Evolutionary conservation across 768 basidiomycete genomes (phyloP), one percentile per base, ranked within the genome.

Genomic region (Cyclocybe cylindracea): DNA sequence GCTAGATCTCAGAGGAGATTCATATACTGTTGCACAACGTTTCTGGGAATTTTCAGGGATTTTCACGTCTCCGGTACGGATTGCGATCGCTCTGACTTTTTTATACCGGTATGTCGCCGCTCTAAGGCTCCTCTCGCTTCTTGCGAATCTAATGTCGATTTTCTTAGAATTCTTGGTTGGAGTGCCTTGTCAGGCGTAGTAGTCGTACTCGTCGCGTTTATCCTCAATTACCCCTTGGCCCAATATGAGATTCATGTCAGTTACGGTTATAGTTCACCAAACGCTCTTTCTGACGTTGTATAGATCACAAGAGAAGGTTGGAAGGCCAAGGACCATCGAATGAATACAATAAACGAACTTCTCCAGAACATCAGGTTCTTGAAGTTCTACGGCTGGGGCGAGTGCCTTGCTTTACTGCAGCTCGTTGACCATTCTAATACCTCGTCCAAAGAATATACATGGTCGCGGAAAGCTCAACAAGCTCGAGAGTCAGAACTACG

Each of bases 321-420:
- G 79, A 80, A 78, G 60, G 84, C 87, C 0, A 78, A 82, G 50
- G 91, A 93, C 63, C 67, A 65, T 14, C 71, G 89, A 19, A 89
- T 91, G 81, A 80, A 75, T 52, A 70, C 80, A 6, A 86, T 91
- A 48, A 89, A 88, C 56, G 91, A 91, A 61, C 71, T 91, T 1
- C 77, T 91, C 58, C 86, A 88, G 62, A 87, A 85, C 55, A 82
- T 88, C 50, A 76, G 84, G 10, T 87, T 87, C 62, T 67, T 89
- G 51, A 89, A 89, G 62, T 87, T 83, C 62, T 89, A 88, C 61
- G 86, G 86, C 10, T 87, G 87, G 87, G 86, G 86, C 85, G 59
- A 58, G 72, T 53, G 9, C 7, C 10, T 16, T n/a, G 32, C 33
- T 39, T 41, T 44, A 33, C 2, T 11, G 10, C 34, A n/a, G 16